Evolutionary conservation across 257 asterid species (phyloP), one percentile per base, ranked within the genome.

Genomic region (Gentiana macrophylla): DNA sequence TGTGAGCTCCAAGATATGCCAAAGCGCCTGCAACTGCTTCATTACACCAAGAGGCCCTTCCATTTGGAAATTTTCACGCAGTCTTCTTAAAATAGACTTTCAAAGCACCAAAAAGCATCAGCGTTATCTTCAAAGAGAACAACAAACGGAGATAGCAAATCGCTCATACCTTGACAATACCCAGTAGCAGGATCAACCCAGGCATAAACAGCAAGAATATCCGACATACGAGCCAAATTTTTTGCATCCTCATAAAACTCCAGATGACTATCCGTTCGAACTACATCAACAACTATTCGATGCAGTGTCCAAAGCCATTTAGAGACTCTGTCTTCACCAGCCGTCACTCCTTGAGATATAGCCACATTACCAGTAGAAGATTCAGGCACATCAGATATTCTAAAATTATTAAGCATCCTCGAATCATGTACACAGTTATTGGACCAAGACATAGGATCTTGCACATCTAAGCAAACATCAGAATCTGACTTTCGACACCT

Each of bases 151-250:
- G 98, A 91, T 59, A 91, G 71, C 67, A 91, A 74, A 79, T 91
- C 98, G 60, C 98, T 91, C 98, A 91, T 91, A 89, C 98, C 98
- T 87, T 91, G 98, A 72, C 98, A 91, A 75, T 91, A 91, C 79
- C 98, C 98, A 49, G 98, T 91, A 52, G 77, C 77, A 72, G 98
- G 98, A 79, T 91, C 96, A 72, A 84, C 84, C 98, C 95, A 91
- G 1, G 98, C 98, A 72, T 84, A 91, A 32, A 91, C 96, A 60
- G 98, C 98, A 65, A 91, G 96, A 75, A 91, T 91, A 75, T 91
- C 98, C 15, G 96, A 91, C 96, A 91, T 86, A 70, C 98, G 74
- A 66, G 98, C 98, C 81, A 91, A 75, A 75, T 91, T 91, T 69
- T 78, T 86, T 53, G 86, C 46, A 72, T 86, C 96, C 76, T 80